Conservation (phyloP, 805 yeast genomes). For the Sugiyamaella valdiviana region DNA sequence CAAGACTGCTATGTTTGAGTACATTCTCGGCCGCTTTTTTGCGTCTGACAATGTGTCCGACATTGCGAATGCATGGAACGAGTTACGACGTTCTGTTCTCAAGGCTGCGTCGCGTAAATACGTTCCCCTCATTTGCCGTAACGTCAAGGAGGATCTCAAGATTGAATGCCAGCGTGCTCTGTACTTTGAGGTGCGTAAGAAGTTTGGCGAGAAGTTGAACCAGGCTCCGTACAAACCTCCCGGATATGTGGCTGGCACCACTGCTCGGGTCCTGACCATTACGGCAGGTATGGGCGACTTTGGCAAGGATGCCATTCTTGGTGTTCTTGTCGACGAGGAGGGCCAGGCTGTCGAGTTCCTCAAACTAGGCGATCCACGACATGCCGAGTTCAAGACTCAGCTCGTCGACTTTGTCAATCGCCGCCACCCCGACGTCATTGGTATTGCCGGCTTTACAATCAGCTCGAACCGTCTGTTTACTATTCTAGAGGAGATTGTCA, state of each 20-base stretch:
- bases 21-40: constrained; percentile 33
- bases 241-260: constrained; percentile 69
- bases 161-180: constrained; percentile 68
- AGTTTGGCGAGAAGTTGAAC: constrained; percentile 66
- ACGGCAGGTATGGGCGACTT: constrained; percentile 82
- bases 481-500: constrained; percentile 47
- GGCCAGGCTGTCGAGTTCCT: constrained; percentile 72
- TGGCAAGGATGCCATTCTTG: constrained; percentile 79
- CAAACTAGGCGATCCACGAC: constrained; percentile 71
- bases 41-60: constrained; percentile 56
- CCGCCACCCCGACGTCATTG: constrained; percentile 83
- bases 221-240: constrained; percentile 91
- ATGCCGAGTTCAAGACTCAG: constrained; percentile 56
- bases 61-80: constrained; percentile 70
- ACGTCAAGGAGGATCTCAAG: constrained; percentile 76
- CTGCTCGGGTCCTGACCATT: constrained; percentile 76
- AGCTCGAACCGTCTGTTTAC: constrained; percentile 56
- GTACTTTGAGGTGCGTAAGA: constrained; percentile 60
- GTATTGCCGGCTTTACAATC: constrained; percentile 80
- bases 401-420: constrained; percentile 55
- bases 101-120: constrained; percentile 61
- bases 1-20: constrained; percentile 35
- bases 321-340: constrained; percentile 67
- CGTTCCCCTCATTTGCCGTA: constrained; percentile 59
- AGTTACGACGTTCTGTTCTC: constrained; percentile 60